Base-by-base conservation (phyloP, 2,329 filamentous ascomycete genomes). In the Epichloe aotearoae region DNA sequence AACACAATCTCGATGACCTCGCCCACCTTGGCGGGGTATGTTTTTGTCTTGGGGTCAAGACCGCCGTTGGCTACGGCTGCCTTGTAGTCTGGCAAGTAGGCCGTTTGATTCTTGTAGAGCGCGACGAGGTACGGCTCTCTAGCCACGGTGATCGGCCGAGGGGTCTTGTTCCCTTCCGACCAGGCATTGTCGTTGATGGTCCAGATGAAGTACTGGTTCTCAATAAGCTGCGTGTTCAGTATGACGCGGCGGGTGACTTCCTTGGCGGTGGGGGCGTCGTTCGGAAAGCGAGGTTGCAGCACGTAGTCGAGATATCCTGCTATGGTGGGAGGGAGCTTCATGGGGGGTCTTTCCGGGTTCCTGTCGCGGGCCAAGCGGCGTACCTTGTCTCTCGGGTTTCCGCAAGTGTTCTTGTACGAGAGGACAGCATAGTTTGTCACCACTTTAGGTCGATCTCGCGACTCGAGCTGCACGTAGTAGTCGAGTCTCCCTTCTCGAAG, bases 1-100 rank as follows among this genome's bases (percentile, higher is more conserved):
- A 73, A 66, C 5, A 80, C 70, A 19, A 77, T 73, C 50, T 78
- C 75, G 3, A 79, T 61, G 0, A 79, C 73, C 58, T 83, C 79
- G 26, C 77, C 78, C 2, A 79, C 58, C 42, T 69, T 66, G 1
- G 74, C 77, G 0, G 79, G 75, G 58, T 73, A 82, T 0, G 73
- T 69, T 11, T 65, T 62, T 0, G 69, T 74, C 0, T 52, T 56
- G 0, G 76, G 76, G 53, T 83, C 79, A 66, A 74, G 79, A 15
- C 76, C 77, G 15, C 64, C 54, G 56, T 79, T 75, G 12, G 60
- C 59, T 0, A 77, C 20, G 0, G 78, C 77, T 0, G 65, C 68
- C 0, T 69, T 65, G 57, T 77, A 79, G 59, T 79, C 64, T 2
- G 78, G 77, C n/a, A 51, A n/a, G 33, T 49, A 42, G 10, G 26